A percentile compares a stretch with the other conserved stretches of the same genome.
Conservation (phyloP, 331 rosid species). For the Pyracantha coccinea region DNA sequence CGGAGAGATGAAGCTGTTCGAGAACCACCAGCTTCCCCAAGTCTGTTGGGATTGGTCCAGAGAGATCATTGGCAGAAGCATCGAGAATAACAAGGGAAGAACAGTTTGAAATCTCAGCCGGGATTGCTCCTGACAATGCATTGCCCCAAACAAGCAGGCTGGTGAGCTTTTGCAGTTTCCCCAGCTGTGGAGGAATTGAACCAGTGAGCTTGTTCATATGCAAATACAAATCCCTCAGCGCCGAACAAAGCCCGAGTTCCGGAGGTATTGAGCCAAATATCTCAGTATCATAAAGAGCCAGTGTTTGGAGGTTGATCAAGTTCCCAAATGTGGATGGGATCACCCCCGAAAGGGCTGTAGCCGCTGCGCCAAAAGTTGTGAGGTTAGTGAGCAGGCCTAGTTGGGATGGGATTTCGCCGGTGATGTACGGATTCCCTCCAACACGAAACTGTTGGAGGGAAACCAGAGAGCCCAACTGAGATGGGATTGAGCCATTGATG, state of each 20-base stretch:
- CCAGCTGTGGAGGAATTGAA: constrained; percentile 53
- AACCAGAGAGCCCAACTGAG: constrained; percentile 54
- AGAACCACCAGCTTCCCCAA: constrained; percentile 68
- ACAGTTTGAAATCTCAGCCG: constrained; percentile 66
- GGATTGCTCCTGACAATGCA: constrained; percentile 53
- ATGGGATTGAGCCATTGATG: constrained; percentile 69
- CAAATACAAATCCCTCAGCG: constrained; percentile 63
- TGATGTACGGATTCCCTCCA: constrained; percentile 75
- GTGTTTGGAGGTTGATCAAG: constrained; percentile 59
- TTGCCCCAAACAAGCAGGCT: constrained; percentile 76
- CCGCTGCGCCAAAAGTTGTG: constrained; percentile 80
- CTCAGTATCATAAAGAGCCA: constrained; percentile 77
- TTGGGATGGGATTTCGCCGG: constrained; percentile 61
- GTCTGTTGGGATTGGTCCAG: constrained; percentile 68
- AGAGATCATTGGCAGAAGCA: constrained; percentile 65
- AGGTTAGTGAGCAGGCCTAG: constrained; percentile 66
- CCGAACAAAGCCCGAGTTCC: constrained; percentile 70
- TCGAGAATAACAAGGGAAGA: constrained; percentile 74
- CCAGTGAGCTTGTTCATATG: constrained; percentile 77
- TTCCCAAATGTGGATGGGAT: constrained; percentile 80
- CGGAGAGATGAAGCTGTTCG: constrained; percentile 80
- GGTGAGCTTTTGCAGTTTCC: constrained; percentile 70
- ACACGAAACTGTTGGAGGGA: constrained; percentile 72
- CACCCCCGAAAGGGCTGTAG: constrained; percentile 65
- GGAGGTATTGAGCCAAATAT: constrained; percentile 62